Evolutionary conservation across 169 alveolate species (phyloP), one percentile per base, ranked within the genome.

Genomic region (Plasmodium cynomolgi): DNA sequence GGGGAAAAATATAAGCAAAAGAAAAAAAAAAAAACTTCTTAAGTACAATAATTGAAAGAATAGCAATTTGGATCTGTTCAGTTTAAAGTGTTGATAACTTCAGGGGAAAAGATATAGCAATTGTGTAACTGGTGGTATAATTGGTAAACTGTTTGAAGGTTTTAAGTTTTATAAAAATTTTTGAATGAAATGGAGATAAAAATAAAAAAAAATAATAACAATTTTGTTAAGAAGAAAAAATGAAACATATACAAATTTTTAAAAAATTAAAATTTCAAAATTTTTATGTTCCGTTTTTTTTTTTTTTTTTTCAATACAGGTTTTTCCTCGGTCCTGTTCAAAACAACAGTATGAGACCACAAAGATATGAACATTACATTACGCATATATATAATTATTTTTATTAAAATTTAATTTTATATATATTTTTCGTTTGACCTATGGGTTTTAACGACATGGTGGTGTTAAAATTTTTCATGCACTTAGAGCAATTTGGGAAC

Each of bases 91-190:
- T 68, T 68, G 77, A 68, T 26, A 23, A 6, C n/a, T 9, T 50
- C 1, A 68, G 77, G 6, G 77, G 37, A 68, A 68, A 68, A 68
- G 37, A 68, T 68, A 68, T n/a, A 68, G 77, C 31, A 5, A 68
- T 68, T 20, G 77, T 68, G 77, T 68, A 68, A 68, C 37, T 68
- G 77, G 77, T 68, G 77, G 31, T 68, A 68, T 68, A 68, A 26
- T 68, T 68, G 41, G 39, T 68, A 68, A 68, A 68, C 31, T 33
- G 37, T 68, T 68, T 68, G 5, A 20, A 26, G 37, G 7, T 68
- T 68, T 9, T 68, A 26, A 29, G 77, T 26, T 68, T 68, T 68
- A 26, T 26, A 6, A 23, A 68, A 68, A 6, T 26, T 20, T 68
- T n/a, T 68, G 37, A 23, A 20, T 29, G 8, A 23, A 68, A 68